Conservation (phyloP, 345 rosid species). For the Hypericum androsaemum region DNA sequence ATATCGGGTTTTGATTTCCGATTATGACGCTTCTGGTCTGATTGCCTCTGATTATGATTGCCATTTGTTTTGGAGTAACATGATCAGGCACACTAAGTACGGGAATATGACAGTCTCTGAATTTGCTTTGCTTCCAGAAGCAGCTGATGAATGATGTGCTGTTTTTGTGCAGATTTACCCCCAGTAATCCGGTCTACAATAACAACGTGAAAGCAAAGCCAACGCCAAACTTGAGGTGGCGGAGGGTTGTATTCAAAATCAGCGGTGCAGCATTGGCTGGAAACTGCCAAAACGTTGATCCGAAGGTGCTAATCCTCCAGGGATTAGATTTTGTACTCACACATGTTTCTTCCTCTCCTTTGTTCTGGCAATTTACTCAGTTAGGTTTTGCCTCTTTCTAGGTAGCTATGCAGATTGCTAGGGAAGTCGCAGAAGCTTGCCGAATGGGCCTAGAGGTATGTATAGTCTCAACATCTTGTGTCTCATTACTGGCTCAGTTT, state of each 20-base stretch:
- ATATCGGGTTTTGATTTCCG: neutral
- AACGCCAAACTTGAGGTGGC: slow-evolving; percentile 57
- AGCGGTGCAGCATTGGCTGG: slow-evolving; percentile 83
- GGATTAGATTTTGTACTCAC: neutral
- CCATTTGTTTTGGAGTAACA: no score
- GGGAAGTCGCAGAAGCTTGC: slow-evolving; percentile 68
- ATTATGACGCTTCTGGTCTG: no score
- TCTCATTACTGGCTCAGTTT: no score
- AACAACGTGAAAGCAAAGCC: slow-evolving; percentile 40
- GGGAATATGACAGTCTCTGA: no score
- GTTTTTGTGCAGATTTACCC: slow-evolving; percentile 11
- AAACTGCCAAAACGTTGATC: slow-evolving; percentile 63
- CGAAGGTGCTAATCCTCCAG: slow-evolving; percentile 41
- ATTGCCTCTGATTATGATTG: no score
- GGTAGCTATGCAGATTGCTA: slow-evolving; percentile 70
- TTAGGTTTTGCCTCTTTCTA: slow-evolving; percentile 15
- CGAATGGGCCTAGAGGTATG: slow-evolving; percentile 83
- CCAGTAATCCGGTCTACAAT: slow-evolving; percentile 8
- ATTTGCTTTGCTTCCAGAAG: neutral
- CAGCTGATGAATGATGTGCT: neutral
- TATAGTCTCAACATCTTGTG: slow-evolving; percentile 5
- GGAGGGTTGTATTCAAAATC: slow-evolving; percentile 77
- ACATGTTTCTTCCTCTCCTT: neutral
- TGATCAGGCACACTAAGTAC: no score
- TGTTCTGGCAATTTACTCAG: neutral